phyloP scores from a whole-genome alignment of 2,329 filamentous ascomycete species.

The Xylaria multiplex region DNA sequence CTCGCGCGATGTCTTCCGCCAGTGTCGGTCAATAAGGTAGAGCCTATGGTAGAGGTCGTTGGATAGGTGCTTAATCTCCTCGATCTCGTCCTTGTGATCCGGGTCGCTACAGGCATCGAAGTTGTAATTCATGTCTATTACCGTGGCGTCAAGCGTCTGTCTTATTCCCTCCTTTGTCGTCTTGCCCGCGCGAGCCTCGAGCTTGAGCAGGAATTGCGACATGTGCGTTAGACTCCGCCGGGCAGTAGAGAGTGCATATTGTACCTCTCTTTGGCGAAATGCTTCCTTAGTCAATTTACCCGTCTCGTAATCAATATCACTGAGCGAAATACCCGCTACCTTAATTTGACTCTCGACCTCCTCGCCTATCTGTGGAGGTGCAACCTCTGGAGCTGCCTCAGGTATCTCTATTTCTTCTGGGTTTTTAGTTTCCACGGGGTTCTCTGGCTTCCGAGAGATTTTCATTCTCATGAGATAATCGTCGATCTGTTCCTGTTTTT shows the following conservation, averaged over 20 bases:
- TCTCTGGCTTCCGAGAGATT: neutral
- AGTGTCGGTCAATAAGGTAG: slow-evolving; percentile 43
- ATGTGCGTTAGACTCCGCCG: slow-evolving; percentile 42
- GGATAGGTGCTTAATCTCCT: slow-evolving; percentile 41
- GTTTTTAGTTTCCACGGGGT: neutral
- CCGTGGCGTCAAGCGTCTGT: slow-evolving; percentile 45
- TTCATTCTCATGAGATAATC: neutral
- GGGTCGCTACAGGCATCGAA: slow-evolving; percentile 6
- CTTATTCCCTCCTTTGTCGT: slow-evolving; percentile 46
- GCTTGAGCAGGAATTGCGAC: slow-evolving; percentile 47
- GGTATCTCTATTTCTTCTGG: neutral
- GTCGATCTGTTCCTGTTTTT: neutral
- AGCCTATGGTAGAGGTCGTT: slow-evolving; percentile 39
- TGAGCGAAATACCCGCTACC: neutral
- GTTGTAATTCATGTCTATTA: slow-evolving; percentile 32
- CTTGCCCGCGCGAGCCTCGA: slow-evolving; percentile 45
- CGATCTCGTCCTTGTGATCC: slow-evolving; percentile 36
- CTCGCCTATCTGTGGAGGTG: neutral
- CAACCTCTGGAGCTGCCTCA: neutral
- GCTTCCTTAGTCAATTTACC: slow-evolving; percentile 28
- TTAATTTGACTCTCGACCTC: neutral
- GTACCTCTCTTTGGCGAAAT: slow-evolving; percentile 33
- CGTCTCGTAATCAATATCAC: slow-evolving; percentile 5
- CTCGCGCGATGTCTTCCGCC: slow-evolving; percentile 35
- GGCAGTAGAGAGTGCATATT: slow-evolving; percentile 36